A percentile compares a stretch with the other conserved stretches of the same genome.
Conservation (phyloP, 768 basidiomycete species). For the Cystobasidium onofrii region DNA sequence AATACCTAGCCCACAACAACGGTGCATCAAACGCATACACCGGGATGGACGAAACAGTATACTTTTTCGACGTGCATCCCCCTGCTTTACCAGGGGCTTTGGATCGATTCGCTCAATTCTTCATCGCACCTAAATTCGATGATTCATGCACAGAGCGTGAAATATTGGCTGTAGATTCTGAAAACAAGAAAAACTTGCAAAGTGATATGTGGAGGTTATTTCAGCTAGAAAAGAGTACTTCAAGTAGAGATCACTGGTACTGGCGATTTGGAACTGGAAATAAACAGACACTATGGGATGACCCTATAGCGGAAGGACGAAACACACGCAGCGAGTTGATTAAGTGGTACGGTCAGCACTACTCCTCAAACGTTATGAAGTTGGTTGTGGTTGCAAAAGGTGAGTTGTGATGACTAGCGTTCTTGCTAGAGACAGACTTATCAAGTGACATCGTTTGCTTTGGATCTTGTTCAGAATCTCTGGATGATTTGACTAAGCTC, state of each 20-base stretch:
- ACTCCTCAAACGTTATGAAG: slow-evolving; percentile 49
- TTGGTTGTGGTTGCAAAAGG: slow-evolving; percentile 48
- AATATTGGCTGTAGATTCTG: slow-evolving; percentile 90
- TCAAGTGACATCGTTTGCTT: not conserved
- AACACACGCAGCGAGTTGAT: slow-evolving; percentile 49
- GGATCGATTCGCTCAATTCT: slow-evolving; percentile 57
- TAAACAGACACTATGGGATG: slow-evolving; percentile 47
- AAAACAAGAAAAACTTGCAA: slow-evolving; percentile 93
- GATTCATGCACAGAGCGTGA: slow-evolving; percentile 79
- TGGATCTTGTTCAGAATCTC: slow-evolving; percentile 36
- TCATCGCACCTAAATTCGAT: slow-evolving; percentile 82
- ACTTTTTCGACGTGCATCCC: slow-evolving; percentile 58
- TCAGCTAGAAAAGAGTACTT: slow-evolving; percentile 71
- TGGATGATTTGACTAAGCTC: slow-evolving; percentile 40
- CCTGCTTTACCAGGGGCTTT: slow-evolving; percentile 46
- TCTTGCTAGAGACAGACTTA: too few species aligned
- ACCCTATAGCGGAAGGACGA: slow-evolving; percentile 44
- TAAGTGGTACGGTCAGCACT: slow-evolving; percentile 48
- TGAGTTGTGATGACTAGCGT: too few species aligned
- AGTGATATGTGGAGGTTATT: slow-evolving; percentile 86
- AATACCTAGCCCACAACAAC: slow-evolving; percentile 57
- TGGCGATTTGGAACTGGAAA: slow-evolving; percentile 50
- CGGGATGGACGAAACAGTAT: slow-evolving; percentile 71
- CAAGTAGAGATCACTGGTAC: slow-evolving; percentile 46
- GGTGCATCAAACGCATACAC: slow-evolving; percentile 82